These are phyloP conservation scores for Epicoccum sorghinum DNA, from an alignment of 2,329 filamentous ascomycete genomes.

Conservation along the genomic window DNA sequence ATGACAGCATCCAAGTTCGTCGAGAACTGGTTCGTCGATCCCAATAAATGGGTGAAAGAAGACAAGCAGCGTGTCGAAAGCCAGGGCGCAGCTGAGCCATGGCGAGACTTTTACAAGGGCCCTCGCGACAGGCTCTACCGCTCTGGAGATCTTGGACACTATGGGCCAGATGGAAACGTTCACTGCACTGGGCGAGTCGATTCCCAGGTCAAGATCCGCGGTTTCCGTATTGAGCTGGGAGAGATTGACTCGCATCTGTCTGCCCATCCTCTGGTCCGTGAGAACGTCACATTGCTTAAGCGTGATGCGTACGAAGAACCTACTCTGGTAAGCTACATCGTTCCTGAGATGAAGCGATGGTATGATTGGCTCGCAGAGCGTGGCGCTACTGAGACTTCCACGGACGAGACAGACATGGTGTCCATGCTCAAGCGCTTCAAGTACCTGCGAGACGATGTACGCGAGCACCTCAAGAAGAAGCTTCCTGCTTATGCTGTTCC, in stretches of 20 bases:
- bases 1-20: conserved; percentile 78
- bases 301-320: conserved; percentile 85
- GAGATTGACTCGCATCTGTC: conserved; percentile 89
- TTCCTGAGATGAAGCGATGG: conserved; percentile 81
- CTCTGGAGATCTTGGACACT: conserved; percentile 84
- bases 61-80: conserved; percentile 61
- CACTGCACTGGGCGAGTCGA: conserved; percentile 82
- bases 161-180: conserved; percentile 72
- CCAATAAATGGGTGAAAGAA: conserved; percentile 69
- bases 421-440: conserved; percentile 66
- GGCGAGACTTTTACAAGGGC: conserved; percentile 79
- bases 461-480: conserved; percentile 73
- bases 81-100: conserved; percentile 66
- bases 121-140: conserved; percentile 86
- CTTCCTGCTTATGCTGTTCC: conserved; percentile 79
- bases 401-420: conserved; percentile 58
- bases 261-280: conserved; percentile 75
- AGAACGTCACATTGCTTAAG: conserved; percentile 84
- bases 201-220: conserved; percentile 92
- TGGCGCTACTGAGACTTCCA: conserved; percentile 46
- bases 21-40: conserved; percentile 84
- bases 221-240: conserved; percentile 91
- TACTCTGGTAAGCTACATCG: conserved; percentile 86
- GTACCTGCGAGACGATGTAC: conserved; percentile 63
- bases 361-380: conserved; percentile 65